Evolutionary conservation across 306 rosid species (phyloP), one percentile per base, ranked within the genome.

Genomic region (Dryas drummondii): DNA sequence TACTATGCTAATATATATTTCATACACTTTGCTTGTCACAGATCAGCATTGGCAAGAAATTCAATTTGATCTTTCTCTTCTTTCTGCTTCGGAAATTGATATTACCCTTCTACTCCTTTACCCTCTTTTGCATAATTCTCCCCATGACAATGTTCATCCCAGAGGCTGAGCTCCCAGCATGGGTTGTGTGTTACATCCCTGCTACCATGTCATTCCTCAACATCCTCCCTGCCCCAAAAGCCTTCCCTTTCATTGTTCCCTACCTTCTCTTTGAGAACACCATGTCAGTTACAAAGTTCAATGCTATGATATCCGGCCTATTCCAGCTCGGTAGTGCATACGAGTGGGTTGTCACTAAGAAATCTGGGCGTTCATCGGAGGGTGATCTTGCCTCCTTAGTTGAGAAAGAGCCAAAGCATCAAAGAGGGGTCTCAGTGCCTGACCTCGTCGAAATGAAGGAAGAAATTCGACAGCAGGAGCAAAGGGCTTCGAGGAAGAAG

Each of bases 121-220:
- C 97, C 48, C 89, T 93, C 3, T 93, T 93, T 83, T 93, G 98
- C 61, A 91, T 93, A 68, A 93, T 93, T 77, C 96, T 93, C 47
- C 98, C 98, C 0, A 89, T 91, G 98, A 93, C 98, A 66, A 93
- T 93, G 97, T 93, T 93, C 46, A 81, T 93, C 49, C 98, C 97
- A 0, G 98, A 93, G 75, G 97, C 96, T 0, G 86, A 85, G 84
- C 89, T 93, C 41, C 92, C 98, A 1, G 88, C 87, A 9, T 93
- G 93, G 98, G 88, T 93, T 55, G 98, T 93, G 54, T 93, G 98
- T 71, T 93, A 87, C 59, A 93, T 93, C 79, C 97, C 98, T 0
- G 97, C 93, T 5, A 84, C 89, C 52, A 93, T 91, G 98, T 93
- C 98, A 4, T 93, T 93, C 46, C 97, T 93, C 68, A 93, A 91